phyloP scores from a whole-genome alignment of 2,329 filamentous ascomycete species.

The Sclerotinia glacialis region DNA sequence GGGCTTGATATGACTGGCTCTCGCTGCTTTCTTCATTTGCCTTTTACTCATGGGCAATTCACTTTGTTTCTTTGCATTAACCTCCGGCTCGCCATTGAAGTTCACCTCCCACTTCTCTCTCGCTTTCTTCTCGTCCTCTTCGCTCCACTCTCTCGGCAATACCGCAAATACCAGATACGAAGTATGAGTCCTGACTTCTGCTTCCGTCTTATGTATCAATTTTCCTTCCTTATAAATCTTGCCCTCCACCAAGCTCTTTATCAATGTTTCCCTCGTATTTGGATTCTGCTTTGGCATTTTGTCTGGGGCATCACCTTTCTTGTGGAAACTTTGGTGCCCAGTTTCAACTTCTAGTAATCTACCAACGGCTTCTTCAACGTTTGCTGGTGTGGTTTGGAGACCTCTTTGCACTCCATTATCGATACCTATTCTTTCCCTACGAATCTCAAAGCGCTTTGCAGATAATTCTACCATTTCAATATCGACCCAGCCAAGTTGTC shows the following conservation, averaged over 20 bases:
- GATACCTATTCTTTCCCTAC: conserved; percentile 75
- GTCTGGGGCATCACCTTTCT: conserved; percentile 28
- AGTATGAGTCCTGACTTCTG: conserved; percentile 91
- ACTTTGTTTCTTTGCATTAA: conserved; percentile 21
- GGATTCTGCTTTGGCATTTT: conserved; percentile 38
- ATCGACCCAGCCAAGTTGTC: conserved; percentile 80
- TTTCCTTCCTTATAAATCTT: conserved; percentile 73
- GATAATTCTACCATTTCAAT: conserved; percentile 91
- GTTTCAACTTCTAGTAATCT: conserved; percentile 72
- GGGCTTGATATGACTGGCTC: conserved; percentile 8
- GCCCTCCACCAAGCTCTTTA: conserved; percentile 39
- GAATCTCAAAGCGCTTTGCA: conserved; percentile 75
- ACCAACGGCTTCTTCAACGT: conserved; percentile 74
- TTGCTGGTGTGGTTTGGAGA: conserved; percentile 56
- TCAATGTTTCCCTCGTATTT: conserved; percentile 38
- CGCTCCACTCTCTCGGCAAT: conserved; percentile 81
- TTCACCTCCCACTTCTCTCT: conserved; percentile 53
- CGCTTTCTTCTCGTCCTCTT: conserved; percentile 72
- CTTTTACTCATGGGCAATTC: conserved; percentile 29
- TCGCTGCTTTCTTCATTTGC: conserved; percentile 34
- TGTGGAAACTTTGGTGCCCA: conserved; percentile 63
- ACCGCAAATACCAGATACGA: conserved; percentile 95
- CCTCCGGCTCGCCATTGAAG: conserved; percentile 27
- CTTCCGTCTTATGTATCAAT: conserved; percentile 76
- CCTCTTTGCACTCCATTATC: conserved; percentile 57